Conservation (phyloP, 106 monocot species). For the Gastrodia elata region DNA sequence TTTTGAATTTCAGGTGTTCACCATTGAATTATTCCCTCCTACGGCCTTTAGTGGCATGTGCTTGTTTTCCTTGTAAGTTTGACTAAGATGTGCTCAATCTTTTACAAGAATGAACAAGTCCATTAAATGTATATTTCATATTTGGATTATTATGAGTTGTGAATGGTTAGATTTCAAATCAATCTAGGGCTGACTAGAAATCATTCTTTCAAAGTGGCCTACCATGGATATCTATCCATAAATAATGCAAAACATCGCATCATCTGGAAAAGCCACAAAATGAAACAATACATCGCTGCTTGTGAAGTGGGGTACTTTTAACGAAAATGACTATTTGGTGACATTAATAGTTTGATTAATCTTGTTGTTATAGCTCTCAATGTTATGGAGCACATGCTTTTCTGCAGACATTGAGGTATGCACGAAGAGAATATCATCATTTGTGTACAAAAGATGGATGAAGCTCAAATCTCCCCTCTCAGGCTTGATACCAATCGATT, state of each 20-base stretch:
- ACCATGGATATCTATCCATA: background rate
- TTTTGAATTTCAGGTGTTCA: slow-evolving; percentile 4
- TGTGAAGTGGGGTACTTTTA: too few relatives aligned
- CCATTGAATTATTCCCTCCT: background rate
- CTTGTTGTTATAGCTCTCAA: background rate
- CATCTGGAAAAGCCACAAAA: too few relatives aligned
- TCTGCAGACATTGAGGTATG: too few relatives aligned
- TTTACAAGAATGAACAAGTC: background rate
- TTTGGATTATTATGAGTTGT: background rate
- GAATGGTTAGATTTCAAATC: background rate
- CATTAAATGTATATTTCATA: background rate
- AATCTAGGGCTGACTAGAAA: background rate
- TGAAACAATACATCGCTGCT: too few relatives aligned
- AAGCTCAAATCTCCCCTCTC: too few relatives aligned
- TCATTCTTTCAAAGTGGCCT: background rate
- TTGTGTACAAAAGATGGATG: too few relatives aligned
- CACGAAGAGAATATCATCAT: too few relatives aligned
- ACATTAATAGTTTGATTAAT: background rate
- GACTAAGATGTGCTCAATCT: background rate
- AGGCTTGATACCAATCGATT: too few relatives aligned
- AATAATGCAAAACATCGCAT: too few relatives aligned
- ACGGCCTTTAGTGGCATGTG: background rate
- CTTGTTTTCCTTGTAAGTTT: slow-evolving; percentile 2
- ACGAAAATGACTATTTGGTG: too few relatives aligned
- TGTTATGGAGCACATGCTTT: too few relatives aligned